Evolutionary conservation across 345 rosid genomes (phyloP), one percentile per base, ranked within the genome.

Genomic region (Boechera stricta): DNA sequence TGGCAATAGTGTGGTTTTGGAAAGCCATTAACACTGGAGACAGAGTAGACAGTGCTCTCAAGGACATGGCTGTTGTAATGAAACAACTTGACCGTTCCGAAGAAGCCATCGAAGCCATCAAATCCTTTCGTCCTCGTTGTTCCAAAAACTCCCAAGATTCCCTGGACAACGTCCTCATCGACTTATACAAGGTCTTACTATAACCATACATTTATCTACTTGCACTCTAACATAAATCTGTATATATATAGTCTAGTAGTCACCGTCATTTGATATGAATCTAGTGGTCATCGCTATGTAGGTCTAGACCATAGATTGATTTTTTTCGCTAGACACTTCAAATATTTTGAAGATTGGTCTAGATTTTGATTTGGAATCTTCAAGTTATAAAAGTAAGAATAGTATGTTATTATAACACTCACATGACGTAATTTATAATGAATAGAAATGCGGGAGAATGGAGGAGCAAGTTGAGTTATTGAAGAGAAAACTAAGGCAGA

Each of bases 61-160:
- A 91, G 35, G 97, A 91, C 86, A 91, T 95, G 99, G 99, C 95
- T 0, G 91, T 90, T 12, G 94, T 90, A 80, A 89, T 92, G 97
- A 91, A 90, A 83, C 96, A 95, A 75, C 69, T 92, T 0, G 87
- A 88, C 64, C 69, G 97, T 66, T 56, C 87, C 0, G 92, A 89
- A 77, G 97, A 95, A 80, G 98, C 98, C 76, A 86, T 95, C n/a
- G 96, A 95, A 85, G 99, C 97, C 6, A 68, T 95, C 79, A 89
- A 86, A 74, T 92, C 99, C 6, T 92, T 95, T 29, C 80, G 99
- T 21, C 69, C 84, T 24, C 97, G 76, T 57, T 95, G 99, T 83
- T 89, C 98, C 29, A 89, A 79, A 39, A 87, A 85, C 15, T 87
- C 98, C 0, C 99, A 95, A 58, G 96, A 91, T 9, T 91, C 99